A percentile compares a stretch with the other conserved stretches of the same genome.
Conservation (phyloP, 2,329 filamentous ascomycete species). For the Myotisia sp. region DNA sequence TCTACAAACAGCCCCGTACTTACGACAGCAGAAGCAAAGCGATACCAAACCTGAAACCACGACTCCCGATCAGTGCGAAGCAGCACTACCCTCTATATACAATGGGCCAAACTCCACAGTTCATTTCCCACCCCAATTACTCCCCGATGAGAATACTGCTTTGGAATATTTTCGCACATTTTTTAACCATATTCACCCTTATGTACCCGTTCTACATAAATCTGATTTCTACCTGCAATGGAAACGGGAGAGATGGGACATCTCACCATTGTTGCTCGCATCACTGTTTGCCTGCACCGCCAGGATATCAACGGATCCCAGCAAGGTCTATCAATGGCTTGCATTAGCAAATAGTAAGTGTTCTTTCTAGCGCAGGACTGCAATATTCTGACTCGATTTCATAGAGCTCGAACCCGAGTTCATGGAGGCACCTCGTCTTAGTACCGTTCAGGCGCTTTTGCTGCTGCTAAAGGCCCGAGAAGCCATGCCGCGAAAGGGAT, state of each 20-base stretch:
- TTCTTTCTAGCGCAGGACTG: background rate
- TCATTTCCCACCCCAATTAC: conserved; percentile 78
- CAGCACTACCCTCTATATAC: conserved; percentile 52
- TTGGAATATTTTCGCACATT: conserved; percentile 80
- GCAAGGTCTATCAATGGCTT: conserved; percentile 79
- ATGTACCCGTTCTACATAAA: conserved; percentile 78
- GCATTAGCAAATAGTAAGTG: conserved; percentile 47
- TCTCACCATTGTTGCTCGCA: conserved; percentile 79
- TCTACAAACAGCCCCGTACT: conserved; percentile 59
- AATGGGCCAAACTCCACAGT: conserved; percentile 61
- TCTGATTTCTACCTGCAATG: conserved; percentile 76
- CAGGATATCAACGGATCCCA: conserved; percentile 36
- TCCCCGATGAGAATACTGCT: conserved; percentile 74
- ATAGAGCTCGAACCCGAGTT: conserved; percentile 81
- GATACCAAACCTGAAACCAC: conserved; percentile 40
- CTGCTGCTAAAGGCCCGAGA: conserved; percentile 84
- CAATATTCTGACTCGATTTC: conserved; percentile 1
- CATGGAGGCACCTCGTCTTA: conserved; percentile 78
- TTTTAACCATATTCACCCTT: conserved; percentile 81
- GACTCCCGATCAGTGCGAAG: conserved; percentile 52
- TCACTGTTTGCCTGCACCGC: conserved; percentile 83
- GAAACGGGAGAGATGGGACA: conserved; percentile 64
- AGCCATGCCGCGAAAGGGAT: conserved; percentile 80
- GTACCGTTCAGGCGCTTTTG: conserved; percentile 78
- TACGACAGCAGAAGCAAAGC: conserved; percentile 48